Evolutionary conservation across 2,329 filamentous ascomycete genomes (phyloP), one percentile per base, ranked within the genome.

Genomic region (Diplocarpon rosae): DNA sequence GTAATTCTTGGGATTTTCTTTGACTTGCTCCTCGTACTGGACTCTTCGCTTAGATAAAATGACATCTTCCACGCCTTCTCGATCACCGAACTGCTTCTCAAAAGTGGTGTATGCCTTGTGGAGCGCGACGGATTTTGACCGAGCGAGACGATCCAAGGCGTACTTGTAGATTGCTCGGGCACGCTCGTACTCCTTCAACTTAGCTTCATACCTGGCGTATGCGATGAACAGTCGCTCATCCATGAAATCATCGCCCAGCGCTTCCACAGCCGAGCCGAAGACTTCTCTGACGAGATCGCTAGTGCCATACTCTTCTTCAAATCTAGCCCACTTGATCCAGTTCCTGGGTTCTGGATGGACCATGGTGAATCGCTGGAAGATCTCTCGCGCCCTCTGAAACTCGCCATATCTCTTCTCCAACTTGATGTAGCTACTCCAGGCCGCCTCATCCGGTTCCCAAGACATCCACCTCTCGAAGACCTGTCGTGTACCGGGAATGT

Each of bases 381-480:
- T 90, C 36, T 83, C 80, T 32, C 92, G 74, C n/a, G 89, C 90
- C 47, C 88, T 73, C 48, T 95, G 87, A 58, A 83, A 92, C 63
- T 98, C 92, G 57, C 81, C 82, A 61, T 96, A 96, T 46, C 92
- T 73, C 70, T 94, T 95, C 70, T 98, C 92, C 48, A 98, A 66
- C 67, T 95, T 95, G 66, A 98, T 95, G 63, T 95, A 96, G 35
- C 90, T 83, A 55, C 80, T 81, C 92, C 92, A 98, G 0, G 90
- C 92, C 35, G 85, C 81, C 73, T 96, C 90, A 55, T 95, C 88
- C 0, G 92, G 92, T 63, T 95, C 87, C 92, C 92, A 98, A 51
- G 85, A 82, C 83, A 98, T 90, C 92, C 92, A 98, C 37, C 92
- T 75, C 67, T 98, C 92, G 62, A 96, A 98, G 0, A 96, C 86